These are phyloP conservation scores for Isatis tinctoria DNA, from an alignment of 345 rosid genomes.

Conservation along the genomic window DNA sequence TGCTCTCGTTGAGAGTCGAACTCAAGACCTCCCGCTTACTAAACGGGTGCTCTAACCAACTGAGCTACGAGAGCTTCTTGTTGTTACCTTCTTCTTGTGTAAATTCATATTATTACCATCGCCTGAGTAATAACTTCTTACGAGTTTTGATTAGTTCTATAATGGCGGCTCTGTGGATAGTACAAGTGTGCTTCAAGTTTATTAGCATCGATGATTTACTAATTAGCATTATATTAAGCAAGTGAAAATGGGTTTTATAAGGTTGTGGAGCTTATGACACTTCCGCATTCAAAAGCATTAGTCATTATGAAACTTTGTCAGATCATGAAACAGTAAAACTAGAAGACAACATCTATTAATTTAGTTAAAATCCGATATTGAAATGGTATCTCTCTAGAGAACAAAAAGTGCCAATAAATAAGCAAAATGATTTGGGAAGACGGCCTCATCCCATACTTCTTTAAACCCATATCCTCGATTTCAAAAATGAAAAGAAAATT, in stretches of 20 bases:
- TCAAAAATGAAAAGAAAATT: neutral
- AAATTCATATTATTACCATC: neutral
- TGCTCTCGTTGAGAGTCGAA: conserved; percentile 94
- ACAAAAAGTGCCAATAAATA: neutral
- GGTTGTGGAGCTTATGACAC: neutral
- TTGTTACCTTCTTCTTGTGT: fast-evolving
- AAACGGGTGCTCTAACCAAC: conserved; percentile 98
- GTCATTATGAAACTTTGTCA: neutral
- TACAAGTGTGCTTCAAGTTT: neutral
- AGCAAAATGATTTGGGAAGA: conserved; percentile 9
- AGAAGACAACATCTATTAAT: neutral
- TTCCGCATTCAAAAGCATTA: neutral
- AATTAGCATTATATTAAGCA: neutral
- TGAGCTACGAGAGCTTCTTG: conserved; percentile 82
- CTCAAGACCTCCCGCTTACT: conserved; percentile 99
- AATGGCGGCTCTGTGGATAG: neutral
- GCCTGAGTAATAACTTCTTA: neutral
- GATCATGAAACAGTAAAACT: neutral
- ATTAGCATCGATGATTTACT: neutral
- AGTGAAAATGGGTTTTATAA: neutral
- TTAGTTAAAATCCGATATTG: neutral
- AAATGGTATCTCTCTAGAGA: conserved; percentile 8
- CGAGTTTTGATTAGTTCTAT: too few species aligned
- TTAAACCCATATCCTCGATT: conserved; percentile 8
- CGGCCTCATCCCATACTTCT: conserved; percentile 16